A percentile compares a stretch with the other conserved stretches of the same genome.
Evolutionary conservation across 768 basidiomycete genomes (phyloP).

Genomic region (Termitomyces sp.): DNA sequence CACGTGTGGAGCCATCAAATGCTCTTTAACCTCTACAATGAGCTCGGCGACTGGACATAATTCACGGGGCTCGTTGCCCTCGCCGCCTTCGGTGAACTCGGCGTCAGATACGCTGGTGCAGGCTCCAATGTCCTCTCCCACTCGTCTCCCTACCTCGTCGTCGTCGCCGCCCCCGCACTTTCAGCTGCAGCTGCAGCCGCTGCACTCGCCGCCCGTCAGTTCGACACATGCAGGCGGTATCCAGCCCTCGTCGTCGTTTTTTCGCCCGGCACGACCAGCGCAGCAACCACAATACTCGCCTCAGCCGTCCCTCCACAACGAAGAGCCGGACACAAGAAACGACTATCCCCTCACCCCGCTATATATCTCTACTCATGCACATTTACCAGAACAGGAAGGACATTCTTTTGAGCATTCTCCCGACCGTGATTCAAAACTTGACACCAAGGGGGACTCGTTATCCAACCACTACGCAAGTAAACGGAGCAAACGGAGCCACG

Average conservation of each 20-base stretch:
- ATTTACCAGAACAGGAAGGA: constrained; percentile 3
- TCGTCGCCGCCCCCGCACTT: constrained; percentile 7
- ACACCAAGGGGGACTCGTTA: constrained; percentile 5
- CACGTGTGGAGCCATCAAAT: not conserved
- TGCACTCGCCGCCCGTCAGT: constrained; percentile 18
- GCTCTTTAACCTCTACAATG: not conserved
- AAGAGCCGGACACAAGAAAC: constrained; percentile 8
- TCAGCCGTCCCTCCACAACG: constrained; percentile 26
- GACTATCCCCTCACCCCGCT: constrained; percentile 10
- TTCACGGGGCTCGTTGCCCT: constrained; percentile 3
- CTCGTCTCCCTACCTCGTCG: constrained; percentile 1
- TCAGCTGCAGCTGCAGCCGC: not conserved
- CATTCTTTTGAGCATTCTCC: constrained; percentile 8
- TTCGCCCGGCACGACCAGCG: constrained; percentile 59
- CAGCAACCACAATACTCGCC: constrained; percentile 38
- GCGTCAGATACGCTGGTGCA: not conserved
- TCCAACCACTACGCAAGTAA: constrained; percentile 26
- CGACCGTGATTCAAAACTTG: constrained; percentile 5
- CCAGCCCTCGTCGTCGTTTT: constrained; percentile 75
- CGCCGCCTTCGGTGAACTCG: constrained; percentile 10
- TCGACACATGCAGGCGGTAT: constrained; percentile 69
- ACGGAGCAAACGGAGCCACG: constrained; percentile 59
- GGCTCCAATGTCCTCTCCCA: not conserved
- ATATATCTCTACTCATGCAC: not conserved
- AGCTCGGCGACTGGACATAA: constrained; percentile 5